These are phyloP conservation scores for Cardiospermum halicacabum DNA, from an alignment of 345 rosid genomes.

Conservation along the genomic window DNA sequence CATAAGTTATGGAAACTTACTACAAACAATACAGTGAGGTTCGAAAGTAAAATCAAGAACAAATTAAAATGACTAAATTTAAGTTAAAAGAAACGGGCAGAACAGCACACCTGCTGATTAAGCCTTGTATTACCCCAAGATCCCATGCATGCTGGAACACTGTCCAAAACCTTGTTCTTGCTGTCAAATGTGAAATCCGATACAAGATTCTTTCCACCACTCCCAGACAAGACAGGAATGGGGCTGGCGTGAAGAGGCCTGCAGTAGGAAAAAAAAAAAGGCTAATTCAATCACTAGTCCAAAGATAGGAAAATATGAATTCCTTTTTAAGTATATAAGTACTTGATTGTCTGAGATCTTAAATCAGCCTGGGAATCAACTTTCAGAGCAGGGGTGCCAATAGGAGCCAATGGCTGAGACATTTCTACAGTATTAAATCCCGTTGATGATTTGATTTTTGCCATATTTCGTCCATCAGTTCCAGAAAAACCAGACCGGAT, in stretches of 20 bases:
- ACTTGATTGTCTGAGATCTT: conserved; percentile 55
- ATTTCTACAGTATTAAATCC: conserved; percentile 30
- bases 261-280: conserved; percentile 21
- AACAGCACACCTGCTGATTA: conserved; percentile 63
- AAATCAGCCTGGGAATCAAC: conserved; percentile 46
- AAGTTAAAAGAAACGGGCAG: neutral
- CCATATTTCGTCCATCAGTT: conserved; percentile 31
- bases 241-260: conserved; percentile 52
- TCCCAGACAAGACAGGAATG: conserved; percentile 30
- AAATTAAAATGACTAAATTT: neutral
- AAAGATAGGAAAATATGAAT: conserved; percentile 10
- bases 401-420: conserved; percentile 67
- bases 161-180: conserved; percentile 56
- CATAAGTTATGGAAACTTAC: too few relatives aligned
- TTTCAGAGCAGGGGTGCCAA: conserved; percentile 69
- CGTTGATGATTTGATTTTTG: conserved; percentile 34
- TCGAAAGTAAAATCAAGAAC: neutral
- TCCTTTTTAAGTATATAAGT: conserved; percentile 16
- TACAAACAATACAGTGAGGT: neutral
- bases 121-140: conserved; percentile 65
- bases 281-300: conserved; percentile 4
- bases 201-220: conserved; percentile 45
- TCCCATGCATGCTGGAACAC: conserved; percentile 56
- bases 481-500: conserved; percentile 31
- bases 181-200: conserved; percentile 47